Percentiles rank a stretch among this genome's conserved stretches.
Conservation (phyloP, 2,329 filamentous ascomycete genomes). For the Pseudogymnoascus sp. region DNA sequence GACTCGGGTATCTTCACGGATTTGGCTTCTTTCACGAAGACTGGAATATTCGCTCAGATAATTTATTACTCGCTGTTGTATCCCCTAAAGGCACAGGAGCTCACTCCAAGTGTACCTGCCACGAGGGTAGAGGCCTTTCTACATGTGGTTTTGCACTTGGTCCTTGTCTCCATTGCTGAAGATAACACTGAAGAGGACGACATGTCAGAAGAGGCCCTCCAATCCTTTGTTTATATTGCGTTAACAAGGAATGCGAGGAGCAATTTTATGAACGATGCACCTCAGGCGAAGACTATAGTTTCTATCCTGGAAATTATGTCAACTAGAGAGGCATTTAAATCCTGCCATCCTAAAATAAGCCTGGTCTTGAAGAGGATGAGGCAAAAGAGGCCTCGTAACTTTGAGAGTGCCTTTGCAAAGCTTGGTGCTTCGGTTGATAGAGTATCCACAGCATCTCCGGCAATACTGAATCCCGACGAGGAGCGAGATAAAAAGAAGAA, state of each 20-base stretch:
- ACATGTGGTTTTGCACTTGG: conserved; percentile 81
- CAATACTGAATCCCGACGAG: conserved; percentile 44
- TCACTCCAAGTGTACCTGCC: conserved; percentile 65
- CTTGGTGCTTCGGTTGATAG: conserved; percentile 65
- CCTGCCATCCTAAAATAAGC: conserved; percentile 75
- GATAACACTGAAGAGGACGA: conserved; percentile 56
- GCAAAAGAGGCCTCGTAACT: conserved; percentile 67
- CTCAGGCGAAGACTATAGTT: conserved; percentile 52
- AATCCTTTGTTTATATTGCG: conserved; percentile 66
- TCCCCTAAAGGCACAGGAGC: conserved; percentile 57
- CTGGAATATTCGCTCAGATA: conserved; percentile 79
- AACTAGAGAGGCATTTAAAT: conserved; percentile 65
- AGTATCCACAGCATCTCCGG: conserved; percentile 76
- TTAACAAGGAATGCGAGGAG: conserved; percentile 55
- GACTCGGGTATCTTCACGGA: conserved; percentile 67
- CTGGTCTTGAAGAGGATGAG: conserved; percentile 78
- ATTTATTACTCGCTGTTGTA: conserved; percentile 85
- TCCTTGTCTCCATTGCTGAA: conserved; percentile 77
- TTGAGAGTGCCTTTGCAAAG: conserved; percentile 57
- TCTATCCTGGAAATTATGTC: conserved; percentile 54
- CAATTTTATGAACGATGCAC: conserved; percentile 50
- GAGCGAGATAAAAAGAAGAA: conserved; percentile 81
- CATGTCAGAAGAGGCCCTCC: conserved; percentile 36
- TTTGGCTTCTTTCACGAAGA: conserved; percentile 72
- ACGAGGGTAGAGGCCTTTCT: conserved; percentile 86